phyloP scores from a whole-genome alignment of 306 rosid genomes.

The Vachellia pachyceras region DNA sequence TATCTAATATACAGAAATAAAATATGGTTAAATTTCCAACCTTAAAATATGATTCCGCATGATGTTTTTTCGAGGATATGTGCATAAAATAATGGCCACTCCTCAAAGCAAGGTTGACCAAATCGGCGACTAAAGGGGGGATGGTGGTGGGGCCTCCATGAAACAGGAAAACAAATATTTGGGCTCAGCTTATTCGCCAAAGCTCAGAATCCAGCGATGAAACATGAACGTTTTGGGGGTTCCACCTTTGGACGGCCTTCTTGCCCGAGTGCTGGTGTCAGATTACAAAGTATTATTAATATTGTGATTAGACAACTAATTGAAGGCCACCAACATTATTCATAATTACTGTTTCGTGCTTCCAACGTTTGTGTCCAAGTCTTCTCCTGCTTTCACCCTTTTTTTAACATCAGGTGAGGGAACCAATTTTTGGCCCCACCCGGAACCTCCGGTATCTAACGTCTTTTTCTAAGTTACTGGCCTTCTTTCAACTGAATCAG shows the following conservation, averaged over 20 bases:
- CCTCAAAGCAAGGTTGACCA: slow-evolving; percentile 26
- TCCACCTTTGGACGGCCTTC: slow-evolving; percentile 31
- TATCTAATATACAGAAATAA: neutral
- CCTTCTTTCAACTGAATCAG: too few relatives aligned
- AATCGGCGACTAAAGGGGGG: slow-evolving; percentile 17
- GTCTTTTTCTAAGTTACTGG: too few relatives aligned
- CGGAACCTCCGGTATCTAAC: too few relatives aligned
- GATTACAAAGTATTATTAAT: neutral
- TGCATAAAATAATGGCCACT: neutral
- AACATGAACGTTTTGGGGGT: slow-evolving; percentile 36
- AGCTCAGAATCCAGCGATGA: slow-evolving; percentile 45
- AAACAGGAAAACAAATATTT: neutral
- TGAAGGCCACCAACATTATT: neutral
- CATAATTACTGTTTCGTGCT: neutral
- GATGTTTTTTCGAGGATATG: neutral
- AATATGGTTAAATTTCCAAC: neutral
- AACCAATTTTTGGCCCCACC: too few relatives aligned
- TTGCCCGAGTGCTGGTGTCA: neutral
- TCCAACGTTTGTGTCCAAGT: neutral
- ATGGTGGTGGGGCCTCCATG: slow-evolving; percentile 33
- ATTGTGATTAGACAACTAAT: neutral
- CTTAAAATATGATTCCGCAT: neutral
- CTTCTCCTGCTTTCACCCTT: neutral
- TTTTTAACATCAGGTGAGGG: too few relatives aligned
- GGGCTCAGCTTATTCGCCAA: slow-evolving; percentile 6